Evolutionary conservation across 805 yeast genomes (phyloP).

Genomic region (Saccharomyces eubayanus): DNA sequence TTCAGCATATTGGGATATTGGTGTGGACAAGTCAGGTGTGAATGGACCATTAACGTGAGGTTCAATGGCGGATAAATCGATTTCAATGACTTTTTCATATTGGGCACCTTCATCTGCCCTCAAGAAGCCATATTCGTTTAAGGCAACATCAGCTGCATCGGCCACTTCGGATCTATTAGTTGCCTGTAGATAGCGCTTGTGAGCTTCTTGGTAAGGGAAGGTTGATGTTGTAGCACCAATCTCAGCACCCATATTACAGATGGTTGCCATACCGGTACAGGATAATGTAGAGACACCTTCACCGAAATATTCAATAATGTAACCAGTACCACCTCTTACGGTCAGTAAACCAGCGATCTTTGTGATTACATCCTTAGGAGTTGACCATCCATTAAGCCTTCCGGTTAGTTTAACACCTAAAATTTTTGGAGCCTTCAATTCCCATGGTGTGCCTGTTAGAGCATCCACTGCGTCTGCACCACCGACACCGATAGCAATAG

Average conservation of each 20-base stretch:
- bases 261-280: constrained; percentile 98
- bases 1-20: constrained; percentile 82
- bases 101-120: constrained; percentile 88
- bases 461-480: constrained; percentile 99
- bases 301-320: constrained; percentile 93
- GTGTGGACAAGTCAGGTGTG: constrained; percentile 96
- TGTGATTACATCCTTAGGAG: constrained; percentile 93
- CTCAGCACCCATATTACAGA: constrained; percentile 99
- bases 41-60: constrained; percentile 97
- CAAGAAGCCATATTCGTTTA: constrained; percentile 60
- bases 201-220: constrained; percentile 91
- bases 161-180: constrained; percentile 83
- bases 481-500: constrained; percentile 97
- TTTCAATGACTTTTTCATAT: constrained; percentile 88
- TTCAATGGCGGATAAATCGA: constrained; percentile 81
- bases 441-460: constrained; percentile 92
- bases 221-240: constrained; percentile 97
- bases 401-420: constrained; percentile 94
- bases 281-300: constrained; percentile 88
- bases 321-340: constrained; percentile 97
- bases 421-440: constrained; percentile 92
- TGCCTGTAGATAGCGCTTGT: constrained; percentile 77
- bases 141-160: constrained; percentile 64
- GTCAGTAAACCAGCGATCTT: constrained; percentile 90
- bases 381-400: constrained; percentile 85